Evolutionary conservation across 768 basidiomycete genomes (phyloP).

Genomic region (Lentinula sp.): DNA sequence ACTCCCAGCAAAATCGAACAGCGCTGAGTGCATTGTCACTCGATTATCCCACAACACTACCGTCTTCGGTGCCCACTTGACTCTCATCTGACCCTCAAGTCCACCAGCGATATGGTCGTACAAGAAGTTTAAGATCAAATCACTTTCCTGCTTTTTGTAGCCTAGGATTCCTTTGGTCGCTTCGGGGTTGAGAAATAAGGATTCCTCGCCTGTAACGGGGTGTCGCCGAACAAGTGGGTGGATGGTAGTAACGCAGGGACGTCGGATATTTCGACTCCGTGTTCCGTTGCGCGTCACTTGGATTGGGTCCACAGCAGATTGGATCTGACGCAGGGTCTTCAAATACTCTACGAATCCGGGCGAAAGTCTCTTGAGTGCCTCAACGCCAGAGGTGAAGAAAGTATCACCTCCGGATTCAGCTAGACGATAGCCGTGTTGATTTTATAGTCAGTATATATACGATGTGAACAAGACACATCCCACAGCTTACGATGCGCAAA

Average conservation of each 20-base stretch:
- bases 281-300: conserved; percentile 45
- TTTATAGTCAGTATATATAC: background rate
- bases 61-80: conserved; percentile 47
- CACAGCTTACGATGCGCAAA: conserved; percentile 19
- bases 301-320: conserved; percentile 56
- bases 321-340: conserved; percentile 49
- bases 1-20: conserved; percentile 41
- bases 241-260: conserved; percentile 50
- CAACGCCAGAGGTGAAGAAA: conserved; percentile 38
- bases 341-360: conserved; percentile 51
- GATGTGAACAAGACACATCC: too few relatives aligned
- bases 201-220: conserved; percentile 60
- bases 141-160: conserved; percentile 53
- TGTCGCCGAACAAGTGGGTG: conserved; percentile 22
- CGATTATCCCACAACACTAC: conserved; percentile 59
- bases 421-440: background rate
- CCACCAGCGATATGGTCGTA: conserved; percentile 48
- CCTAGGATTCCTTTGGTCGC: conserved; percentile 54
- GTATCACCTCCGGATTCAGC: conserved; percentile 37
- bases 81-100: conserved; percentile 47
- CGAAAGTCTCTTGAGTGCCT: conserved; percentile 46
- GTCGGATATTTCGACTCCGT: conserved; percentile 52
- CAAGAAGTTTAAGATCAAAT: conserved; percentile 38
- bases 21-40: conserved; percentile 39
- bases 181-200: conserved; percentile 54